Conservation (phyloP, 805 yeast genomes). For the Yamadazyma olivae region DNA sequence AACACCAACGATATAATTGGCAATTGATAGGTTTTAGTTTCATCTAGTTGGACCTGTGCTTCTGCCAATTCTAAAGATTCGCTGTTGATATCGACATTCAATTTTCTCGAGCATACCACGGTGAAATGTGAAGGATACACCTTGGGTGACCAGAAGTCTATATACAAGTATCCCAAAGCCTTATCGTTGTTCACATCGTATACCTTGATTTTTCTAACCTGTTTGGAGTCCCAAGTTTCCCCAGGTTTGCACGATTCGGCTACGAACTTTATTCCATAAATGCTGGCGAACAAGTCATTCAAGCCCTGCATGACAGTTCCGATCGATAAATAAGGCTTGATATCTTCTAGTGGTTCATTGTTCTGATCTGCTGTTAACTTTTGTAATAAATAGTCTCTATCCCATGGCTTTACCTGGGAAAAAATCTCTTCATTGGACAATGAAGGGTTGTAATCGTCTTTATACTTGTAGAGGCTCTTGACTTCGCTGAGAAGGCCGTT, state of each 20-base stretch:
- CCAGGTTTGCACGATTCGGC: slow-evolving; percentile 64
- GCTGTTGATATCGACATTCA: slow-evolving; percentile 47
- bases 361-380: slow-evolving; percentile 13
- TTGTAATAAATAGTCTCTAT: slow-evolving; percentile 61
- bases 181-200: slow-evolving; percentile 50
- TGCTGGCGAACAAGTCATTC: slow-evolving; percentile 60
- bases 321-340: slow-evolving; percentile 73
- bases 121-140: slow-evolving; percentile 95
- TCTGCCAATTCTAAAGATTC: slow-evolving; percentile 22
- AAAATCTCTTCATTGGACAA: slow-evolving; percentile 31
- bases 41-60: slow-evolving; percentile 31
- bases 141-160: slow-evolving; percentile 79
- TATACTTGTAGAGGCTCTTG: slow-evolving; percentile 38
- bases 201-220: slow-evolving; percentile 80
- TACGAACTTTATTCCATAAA: slow-evolving; percentile 74
- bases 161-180: slow-evolving; percentile 76
- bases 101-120: slow-evolving; percentile 85
- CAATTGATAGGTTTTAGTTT: slow-evolving; percentile 61
- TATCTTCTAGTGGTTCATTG: slow-evolving; percentile 31
- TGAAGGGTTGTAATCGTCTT: slow-evolving; percentile 12
- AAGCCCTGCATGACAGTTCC: slow-evolving; percentile 87
- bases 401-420: slow-evolving; percentile 78
- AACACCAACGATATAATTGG: slow-evolving; percentile 91
- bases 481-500: slow-evolving; percentile 59
- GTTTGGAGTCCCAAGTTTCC: slow-evolving; percentile 80